These are phyloP conservation scores for Pholiota conissans DNA, from an alignment of 768 basidiomycete species.

Conservation along the genomic window DNA sequence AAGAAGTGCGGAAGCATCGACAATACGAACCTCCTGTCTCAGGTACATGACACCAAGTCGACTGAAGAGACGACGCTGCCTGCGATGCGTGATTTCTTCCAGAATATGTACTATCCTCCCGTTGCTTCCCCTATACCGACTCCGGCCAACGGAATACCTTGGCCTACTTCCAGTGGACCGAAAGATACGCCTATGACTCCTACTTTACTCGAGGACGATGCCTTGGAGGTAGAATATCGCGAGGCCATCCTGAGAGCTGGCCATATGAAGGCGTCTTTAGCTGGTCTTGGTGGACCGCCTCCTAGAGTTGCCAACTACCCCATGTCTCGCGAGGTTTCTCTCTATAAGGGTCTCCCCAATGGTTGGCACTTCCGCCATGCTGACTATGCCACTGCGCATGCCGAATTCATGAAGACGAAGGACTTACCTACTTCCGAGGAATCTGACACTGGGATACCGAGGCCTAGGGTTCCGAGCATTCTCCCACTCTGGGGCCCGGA, in stretches of 20 bases:
- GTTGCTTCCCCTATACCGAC: slow-evolving; percentile 2
- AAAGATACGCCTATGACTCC: slow-evolving; percentile 5
- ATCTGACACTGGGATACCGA: slow-evolving; percentile 10
- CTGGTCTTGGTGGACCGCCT: slow-evolving; percentile 7
- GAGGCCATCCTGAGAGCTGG: slow-evolving; percentile 22
- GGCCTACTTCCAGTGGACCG: slow-evolving; percentile 8
- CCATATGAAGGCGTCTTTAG: slow-evolving; percentile 8
- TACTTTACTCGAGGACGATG: slow-evolving; percentile 16
- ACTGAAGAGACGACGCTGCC: slow-evolving; percentile 16
- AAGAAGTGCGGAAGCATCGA: slow-evolving; percentile 39
- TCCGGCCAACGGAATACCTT: slow-evolving; percentile 7
- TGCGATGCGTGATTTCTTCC: slow-evolving; percentile 22
- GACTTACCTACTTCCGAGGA: slow-evolving; percentile 16
- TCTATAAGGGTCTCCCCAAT: slow-evolving; percentile 46
- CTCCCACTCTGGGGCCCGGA: slow-evolving; percentile 34
- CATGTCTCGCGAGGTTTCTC: slow-evolving; percentile 47
- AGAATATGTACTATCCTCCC: slow-evolving; percentile 13
- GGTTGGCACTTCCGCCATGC: slow-evolving; percentile 45
- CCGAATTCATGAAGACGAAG: slow-evolving; percentile 34
- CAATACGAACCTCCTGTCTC: slow-evolving; percentile 13
- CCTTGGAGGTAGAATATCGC: slow-evolving; percentile 22
- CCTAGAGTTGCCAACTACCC: slow-evolving; percentile 22
- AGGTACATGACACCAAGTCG: slow-evolving; percentile 13
- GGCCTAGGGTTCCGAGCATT: slow-evolving; percentile 41
- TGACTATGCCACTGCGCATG: slow-evolving; percentile 35